Percentiles rank a stretch among this genome's conserved stretches.
Conservation (phyloP, 352 stramenopile genomes). For the Phytophthora fragariaefolia region DNA sequence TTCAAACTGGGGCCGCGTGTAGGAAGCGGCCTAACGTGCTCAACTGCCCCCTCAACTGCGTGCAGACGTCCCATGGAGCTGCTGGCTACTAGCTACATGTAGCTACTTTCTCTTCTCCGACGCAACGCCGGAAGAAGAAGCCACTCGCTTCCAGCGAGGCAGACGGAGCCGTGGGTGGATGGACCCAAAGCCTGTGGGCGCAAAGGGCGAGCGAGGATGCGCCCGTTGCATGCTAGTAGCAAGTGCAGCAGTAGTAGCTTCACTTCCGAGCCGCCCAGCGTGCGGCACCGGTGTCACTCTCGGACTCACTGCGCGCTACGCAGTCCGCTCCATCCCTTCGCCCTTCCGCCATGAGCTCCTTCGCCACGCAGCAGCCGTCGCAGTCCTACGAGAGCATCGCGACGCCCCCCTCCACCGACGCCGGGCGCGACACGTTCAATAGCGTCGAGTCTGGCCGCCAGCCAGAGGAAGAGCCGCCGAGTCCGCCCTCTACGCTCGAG, state of each 20-base stretch:
- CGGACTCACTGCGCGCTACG: background rate
- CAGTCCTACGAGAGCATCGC: constrained; percentile 32
- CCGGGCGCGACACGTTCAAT: constrained; percentile 24
- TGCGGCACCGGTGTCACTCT: constrained; percentile 9
- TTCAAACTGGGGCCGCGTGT: background rate
- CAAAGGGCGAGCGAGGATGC: too few species aligned
- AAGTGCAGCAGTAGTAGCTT: too few species aligned
- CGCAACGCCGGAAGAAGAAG: too few species aligned
- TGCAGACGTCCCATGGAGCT: too few species aligned
- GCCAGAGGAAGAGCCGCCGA: constrained; percentile 19
- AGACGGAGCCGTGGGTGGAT: too few species aligned
- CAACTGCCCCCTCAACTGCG: too few species aligned
- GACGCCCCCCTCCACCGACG: constrained; percentile 20
- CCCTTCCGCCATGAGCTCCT: constrained; percentile 8
- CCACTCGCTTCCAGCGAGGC: too few species aligned
- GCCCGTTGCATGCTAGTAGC: too few species aligned
- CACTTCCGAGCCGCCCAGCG: constrained; percentile 1
- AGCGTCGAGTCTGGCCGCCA: constrained; percentile 23
- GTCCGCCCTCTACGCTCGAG: constrained; percentile 17
- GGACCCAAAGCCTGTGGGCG: too few species aligned
- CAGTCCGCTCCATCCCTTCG: background rate
- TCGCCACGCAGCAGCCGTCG: constrained; percentile 14
- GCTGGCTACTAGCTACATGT: too few species aligned
- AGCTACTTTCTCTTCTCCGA: too few species aligned
- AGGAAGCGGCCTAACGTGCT: background rate